phyloP scores from a whole-genome alignment of 2,329 filamentous ascomycete species.

The Sordariomycetes sp. region DNA sequence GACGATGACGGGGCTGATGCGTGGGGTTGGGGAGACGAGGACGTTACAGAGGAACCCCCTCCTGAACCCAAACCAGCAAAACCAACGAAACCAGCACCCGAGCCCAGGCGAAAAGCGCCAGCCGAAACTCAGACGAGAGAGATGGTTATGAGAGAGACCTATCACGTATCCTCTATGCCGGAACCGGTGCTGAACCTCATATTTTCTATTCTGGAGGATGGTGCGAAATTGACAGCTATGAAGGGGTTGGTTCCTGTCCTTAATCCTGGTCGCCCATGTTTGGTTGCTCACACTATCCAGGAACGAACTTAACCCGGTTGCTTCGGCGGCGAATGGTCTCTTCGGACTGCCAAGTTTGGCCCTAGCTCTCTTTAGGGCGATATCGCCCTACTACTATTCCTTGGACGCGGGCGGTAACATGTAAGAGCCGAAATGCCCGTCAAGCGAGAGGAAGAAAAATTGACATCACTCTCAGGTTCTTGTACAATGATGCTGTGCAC shows the following conservation, averaged over 20 bases:
- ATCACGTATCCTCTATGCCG: slow-evolving; percentile 79
- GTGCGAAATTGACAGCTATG: slow-evolving; percentile 38
- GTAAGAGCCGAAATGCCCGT: slow-evolving; percentile 23
- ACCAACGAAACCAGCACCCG: slow-evolving; percentile 5
- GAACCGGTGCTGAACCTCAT: slow-evolving; percentile 62
- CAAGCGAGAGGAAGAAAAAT: not conserved
- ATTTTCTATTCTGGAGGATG: slow-evolving; percentile 44
- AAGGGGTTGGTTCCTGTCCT: slow-evolving; percentile 24
- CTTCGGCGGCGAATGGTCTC: slow-evolving; percentile 53
- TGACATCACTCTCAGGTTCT: slow-evolving; percentile 28
- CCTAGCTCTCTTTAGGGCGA: slow-evolving; percentile 67
- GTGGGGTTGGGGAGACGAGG: slow-evolving; percentile 78
- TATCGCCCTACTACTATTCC: slow-evolving; percentile 62
- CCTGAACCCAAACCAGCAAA: slow-evolving; percentile 7
- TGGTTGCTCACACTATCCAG: slow-evolving; percentile 9
- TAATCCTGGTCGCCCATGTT: not conserved
- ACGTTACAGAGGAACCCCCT: slow-evolving; percentile 19
- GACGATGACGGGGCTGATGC: slow-evolving; percentile 48
- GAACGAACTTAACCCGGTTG: slow-evolving; percentile 41
- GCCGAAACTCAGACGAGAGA: slow-evolving; percentile 34
- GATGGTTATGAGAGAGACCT: slow-evolving; percentile 71
- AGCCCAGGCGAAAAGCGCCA: slow-evolving; percentile 8
- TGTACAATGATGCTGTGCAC: slow-evolving; percentile 56
- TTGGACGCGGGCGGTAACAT: slow-evolving; percentile 49
- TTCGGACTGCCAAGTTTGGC: slow-evolving; percentile 60